Base-by-base conservation (phyloP, 2,329 filamentous ascomycete species). In the Alternaria tenuissima region DNA sequence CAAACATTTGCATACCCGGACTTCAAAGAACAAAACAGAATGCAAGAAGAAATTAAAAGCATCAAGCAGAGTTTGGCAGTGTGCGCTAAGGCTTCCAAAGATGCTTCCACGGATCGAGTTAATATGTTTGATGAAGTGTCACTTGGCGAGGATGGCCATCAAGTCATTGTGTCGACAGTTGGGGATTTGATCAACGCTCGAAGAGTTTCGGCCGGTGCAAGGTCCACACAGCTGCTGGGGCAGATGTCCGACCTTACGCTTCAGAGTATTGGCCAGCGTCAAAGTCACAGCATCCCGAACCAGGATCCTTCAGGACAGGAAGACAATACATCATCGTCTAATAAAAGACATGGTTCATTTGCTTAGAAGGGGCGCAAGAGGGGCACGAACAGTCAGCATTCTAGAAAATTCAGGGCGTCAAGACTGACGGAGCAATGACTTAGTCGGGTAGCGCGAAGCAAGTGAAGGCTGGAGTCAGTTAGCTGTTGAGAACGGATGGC, bases 141-240 rank as follows among this genome's bases (percentile, higher is more conserved):
- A 22, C 22, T 49, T 18, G 47, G 38, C 9, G 55, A 65, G 12
- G 61, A 66, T 47, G 54, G 47, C 32, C 60, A 63, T 34, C 54
- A 63, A 46, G 39, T 61, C 11, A 54, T 63, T 12, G 54, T 66
- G 16, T 63, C 63, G 38, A 66, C 61, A 16, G 26, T 61, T 47
- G 55, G 63, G 3, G 57, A 63, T 39, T 55, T 63, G 18, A 52
- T 63, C 12, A 54, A 38, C 24, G 61, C 60, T 16, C 53, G 47
- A 51, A 30, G 52, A 24, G 42, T 66, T 46, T 41, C 24, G 24
- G 61, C 57, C 16, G 61, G 55, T 36, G 32, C 32, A 36, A 36
- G 32, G 32, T 36, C 32, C 12, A 36, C 32, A 36, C 32, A 36
- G 32, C 32, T 36, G 32, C 32, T 36, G 12, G 32, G 32, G 11